These are phyloP conservation scores for Trichocladium antarcticum DNA, from an alignment of 495 filamentous ascomycete species.

Conservation along the genomic window DNA sequence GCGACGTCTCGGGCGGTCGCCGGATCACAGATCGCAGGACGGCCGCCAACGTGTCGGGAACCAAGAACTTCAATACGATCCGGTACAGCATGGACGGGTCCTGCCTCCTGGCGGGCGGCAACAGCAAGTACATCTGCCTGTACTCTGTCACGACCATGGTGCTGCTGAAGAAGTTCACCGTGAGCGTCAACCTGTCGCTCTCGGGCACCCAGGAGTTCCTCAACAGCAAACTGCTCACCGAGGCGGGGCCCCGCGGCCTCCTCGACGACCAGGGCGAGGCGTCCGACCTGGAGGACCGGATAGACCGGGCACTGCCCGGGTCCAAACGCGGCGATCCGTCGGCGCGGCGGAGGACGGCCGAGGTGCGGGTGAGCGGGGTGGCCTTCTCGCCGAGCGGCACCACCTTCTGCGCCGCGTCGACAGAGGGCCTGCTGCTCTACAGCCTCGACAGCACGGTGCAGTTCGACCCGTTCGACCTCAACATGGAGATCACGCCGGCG, in stretches of 20 bases:
- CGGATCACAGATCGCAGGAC: slow-evolving; percentile 76
- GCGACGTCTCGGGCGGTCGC: slow-evolving; percentile 86
- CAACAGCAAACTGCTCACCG: slow-evolving; percentile 81
- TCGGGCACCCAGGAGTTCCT: slow-evolving; percentile 95
- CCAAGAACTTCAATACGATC: slow-evolving; percentile 79
- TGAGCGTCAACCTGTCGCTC: slow-evolving; percentile 83
- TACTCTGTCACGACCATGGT: slow-evolving; percentile 84
- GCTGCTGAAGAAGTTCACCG: slow-evolving; percentile 86
- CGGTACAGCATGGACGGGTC: slow-evolving; percentile 84
- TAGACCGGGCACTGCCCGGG: slow-evolving; percentile 78
- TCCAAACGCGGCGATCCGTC: slow-evolving; percentile 74
- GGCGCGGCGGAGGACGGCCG: slow-evolving; percentile 59
- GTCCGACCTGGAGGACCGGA: slow-evolving; percentile 76
- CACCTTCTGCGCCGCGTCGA: slow-evolving; percentile 87
- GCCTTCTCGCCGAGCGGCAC: slow-evolving; percentile 81
- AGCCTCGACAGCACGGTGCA: slow-evolving; percentile 66
- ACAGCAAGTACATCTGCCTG: slow-evolving; percentile 94
- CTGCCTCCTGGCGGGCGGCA: slow-evolving; percentile 81
- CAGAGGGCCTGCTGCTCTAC: slow-evolving; percentile 88
- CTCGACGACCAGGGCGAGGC: slow-evolving; percentile 80
- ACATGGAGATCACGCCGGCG: slow-evolving; percentile 79
- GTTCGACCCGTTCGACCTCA: slow-evolving; percentile 94
- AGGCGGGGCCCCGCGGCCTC: slow-evolving; percentile 72
- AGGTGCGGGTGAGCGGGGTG: slow-evolving; percentile 75
- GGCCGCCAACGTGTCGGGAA: slow-evolving; percentile 79